These are phyloP conservation scores for Cryphonectria naterciae DNA, from an alignment of 2,329 filamentous ascomycete species.

Conservation along the genomic window DNA sequence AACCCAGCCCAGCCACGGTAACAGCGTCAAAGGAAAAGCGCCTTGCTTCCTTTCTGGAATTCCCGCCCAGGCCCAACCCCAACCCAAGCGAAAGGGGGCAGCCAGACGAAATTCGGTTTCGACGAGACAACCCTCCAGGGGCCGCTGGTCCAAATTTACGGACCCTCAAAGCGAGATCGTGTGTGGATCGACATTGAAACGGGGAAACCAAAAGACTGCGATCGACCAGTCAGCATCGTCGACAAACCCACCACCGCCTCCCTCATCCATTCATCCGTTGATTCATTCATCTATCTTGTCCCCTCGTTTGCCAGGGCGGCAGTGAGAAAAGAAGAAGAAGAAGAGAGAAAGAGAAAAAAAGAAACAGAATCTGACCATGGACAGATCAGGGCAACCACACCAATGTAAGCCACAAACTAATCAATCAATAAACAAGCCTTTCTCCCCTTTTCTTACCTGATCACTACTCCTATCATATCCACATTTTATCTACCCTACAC, in stretches of 20 bases:
- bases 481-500: neutral
- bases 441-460: neutral
- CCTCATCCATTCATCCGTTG: neutral
- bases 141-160: neutral
- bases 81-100: neutral
- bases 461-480: neutral
- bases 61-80: neutral
- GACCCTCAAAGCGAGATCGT: conserved; percentile 10
- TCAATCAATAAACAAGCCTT: too few relatives aligned
- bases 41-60: neutral
- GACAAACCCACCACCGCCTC: neutral
- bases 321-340: neutral
- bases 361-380: neutral
- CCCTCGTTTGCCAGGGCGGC: neutral
- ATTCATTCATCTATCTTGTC: neutral
- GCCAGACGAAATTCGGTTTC: neutral
- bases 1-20: neutral
- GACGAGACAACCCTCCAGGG: neutral
- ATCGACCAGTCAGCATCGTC: neutral
- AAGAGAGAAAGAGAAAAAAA: neutral
- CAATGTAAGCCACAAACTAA: neutral
- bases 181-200: neutral
- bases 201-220: neutral
- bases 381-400: neutral
- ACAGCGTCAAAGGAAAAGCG: neutral